phyloP scores from a whole-genome alignment of 1,139 yeast genomes.

The Kluyveromyces sp. region DNA sequence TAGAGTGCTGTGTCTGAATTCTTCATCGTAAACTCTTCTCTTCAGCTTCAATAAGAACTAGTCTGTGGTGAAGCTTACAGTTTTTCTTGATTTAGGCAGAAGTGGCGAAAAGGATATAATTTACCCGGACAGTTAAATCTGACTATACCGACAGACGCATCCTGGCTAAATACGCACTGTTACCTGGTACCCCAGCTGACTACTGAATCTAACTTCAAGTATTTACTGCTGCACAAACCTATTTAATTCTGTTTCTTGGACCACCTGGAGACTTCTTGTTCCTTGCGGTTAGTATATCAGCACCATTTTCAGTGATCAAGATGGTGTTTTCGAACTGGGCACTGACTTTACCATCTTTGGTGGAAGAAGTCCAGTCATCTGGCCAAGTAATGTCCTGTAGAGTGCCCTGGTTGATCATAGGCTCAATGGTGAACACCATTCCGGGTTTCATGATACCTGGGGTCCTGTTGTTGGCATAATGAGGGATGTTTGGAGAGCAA shows the following conservation, averaged over 20 bases:
- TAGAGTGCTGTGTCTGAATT: background rate
- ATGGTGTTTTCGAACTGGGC: conserved; percentile 97
- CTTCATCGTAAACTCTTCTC: background rate
- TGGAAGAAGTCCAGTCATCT: conserved; percentile 93
- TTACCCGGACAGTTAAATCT: too few relatives aligned
- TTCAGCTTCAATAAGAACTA: too few relatives aligned
- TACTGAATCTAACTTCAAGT: background rate
- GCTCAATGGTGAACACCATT: conserved; percentile 95
- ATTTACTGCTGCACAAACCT: conserved; percentile 7
- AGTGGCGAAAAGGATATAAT: conserved; percentile 2
- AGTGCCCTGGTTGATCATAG: conserved; percentile 90
- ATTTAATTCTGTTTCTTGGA: conserved; percentile 52
- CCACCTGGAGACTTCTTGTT: conserved; percentile 82
- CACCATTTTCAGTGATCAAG: conserved; percentile 88
- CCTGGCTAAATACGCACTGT: too few relatives aligned
- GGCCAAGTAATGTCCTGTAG: conserved; percentile 89
- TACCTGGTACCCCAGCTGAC: background rate
- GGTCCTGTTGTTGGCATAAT: conserved; percentile 88
- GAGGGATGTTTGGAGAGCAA: conserved; percentile 89
- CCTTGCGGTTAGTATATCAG: conserved; percentile 84
- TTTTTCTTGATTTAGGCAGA: background rate
- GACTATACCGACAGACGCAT: too few relatives aligned
- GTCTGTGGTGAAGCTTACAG: background rate
- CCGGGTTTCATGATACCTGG: conserved; percentile 94
- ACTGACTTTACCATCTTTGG: conserved; percentile 78